A percentile compares a stretch with the other conserved stretches of the same genome.
These are phyloP conservation scores for Pisolithus thermaeus DNA, from an alignment of 1,284 basidiomycete species.

Conservation along the genomic window DNA sequence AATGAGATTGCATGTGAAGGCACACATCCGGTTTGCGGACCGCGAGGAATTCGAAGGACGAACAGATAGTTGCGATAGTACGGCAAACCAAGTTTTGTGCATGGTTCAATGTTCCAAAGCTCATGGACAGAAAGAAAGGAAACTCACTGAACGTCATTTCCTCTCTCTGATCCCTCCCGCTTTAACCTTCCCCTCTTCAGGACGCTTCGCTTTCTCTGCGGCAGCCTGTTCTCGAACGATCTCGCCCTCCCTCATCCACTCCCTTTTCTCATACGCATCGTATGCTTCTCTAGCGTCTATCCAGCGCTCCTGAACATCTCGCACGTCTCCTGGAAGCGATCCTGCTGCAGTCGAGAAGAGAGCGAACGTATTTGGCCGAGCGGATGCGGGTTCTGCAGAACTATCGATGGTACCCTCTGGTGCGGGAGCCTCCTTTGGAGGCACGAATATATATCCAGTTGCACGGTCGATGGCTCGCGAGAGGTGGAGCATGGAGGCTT, in stretches of 20 bases:
- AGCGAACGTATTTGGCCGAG: conserved; percentile 57
- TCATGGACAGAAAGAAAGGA: too few relatives aligned
- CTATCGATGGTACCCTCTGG: conserved; percentile 48
- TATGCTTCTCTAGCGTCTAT: conserved; percentile 72
- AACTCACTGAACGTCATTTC: conserved; percentile 13
- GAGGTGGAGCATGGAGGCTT: conserved; percentile 86
- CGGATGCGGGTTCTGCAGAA: conserved; percentile 34
- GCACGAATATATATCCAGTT: conserved; percentile 83
- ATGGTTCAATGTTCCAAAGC: too few relatives aligned
- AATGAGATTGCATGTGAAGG: too few relatives aligned
- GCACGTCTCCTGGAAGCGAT: conserved; percentile 49
- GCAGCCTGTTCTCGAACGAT: conserved; percentile 22
- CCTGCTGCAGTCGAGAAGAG: conserved; percentile 66
- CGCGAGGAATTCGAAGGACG: too few relatives aligned
- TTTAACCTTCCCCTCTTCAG: conserved; percentile 1
- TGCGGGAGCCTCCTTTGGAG: conserved; percentile 43
- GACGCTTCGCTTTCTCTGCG: conserved; percentile 8
- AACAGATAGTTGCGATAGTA: too few relatives aligned
- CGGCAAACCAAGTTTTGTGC: too few relatives aligned
- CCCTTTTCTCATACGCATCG: conserved; percentile 68
- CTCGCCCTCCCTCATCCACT: conserved; percentile 64
- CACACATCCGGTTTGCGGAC: too few relatives aligned
- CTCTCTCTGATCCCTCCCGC: conserved; percentile 22
- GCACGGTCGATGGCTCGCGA: conserved; percentile 81
- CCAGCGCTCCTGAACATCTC: conserved; percentile 88